phyloP scores from a whole-genome alignment of 2,329 filamentous ascomycete genomes.

The Ophiocordyceps australis region DNA sequence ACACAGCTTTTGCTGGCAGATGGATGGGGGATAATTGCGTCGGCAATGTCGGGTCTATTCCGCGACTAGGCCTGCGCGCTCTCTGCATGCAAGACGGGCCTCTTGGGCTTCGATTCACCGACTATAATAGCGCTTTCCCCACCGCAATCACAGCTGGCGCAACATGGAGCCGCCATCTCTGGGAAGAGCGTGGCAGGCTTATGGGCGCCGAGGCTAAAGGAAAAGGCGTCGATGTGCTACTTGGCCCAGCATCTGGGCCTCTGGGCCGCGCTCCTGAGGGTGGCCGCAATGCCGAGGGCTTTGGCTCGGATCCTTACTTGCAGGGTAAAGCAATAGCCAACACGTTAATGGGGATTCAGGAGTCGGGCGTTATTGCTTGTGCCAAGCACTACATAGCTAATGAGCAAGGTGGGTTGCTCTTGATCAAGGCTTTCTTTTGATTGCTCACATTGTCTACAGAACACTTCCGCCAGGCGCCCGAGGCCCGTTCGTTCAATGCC shows the following conservation, averaged over 20 bases:
- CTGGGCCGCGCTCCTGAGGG: slow-evolving; percentile 25
- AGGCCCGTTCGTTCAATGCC: slow-evolving; percentile 33
- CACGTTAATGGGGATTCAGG: slow-evolving; percentile 65
- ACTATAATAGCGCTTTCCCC: slow-evolving; percentile 69
- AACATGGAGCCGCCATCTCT: slow-evolving; percentile 61
- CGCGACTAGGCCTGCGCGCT: slow-evolving; percentile 48
- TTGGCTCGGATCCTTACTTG: slow-evolving; percentile 55
- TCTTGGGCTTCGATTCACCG: slow-evolving; percentile 57
- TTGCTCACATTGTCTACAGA: slow-evolving; percentile 20
- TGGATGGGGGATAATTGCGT: slow-evolving; percentile 50
- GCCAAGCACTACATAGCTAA: slow-evolving; percentile 62
- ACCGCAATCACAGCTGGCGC: slow-evolving; percentile 64
- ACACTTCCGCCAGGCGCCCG: slow-evolving; percentile 48
- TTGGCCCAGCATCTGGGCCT: slow-evolving; percentile 31
- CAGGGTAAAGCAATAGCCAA: slow-evolving; percentile 55
- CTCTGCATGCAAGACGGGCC: slow-evolving; percentile 83
- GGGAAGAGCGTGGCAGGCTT: slow-evolving; percentile 29
- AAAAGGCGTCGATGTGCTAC: slow-evolving; percentile 61
- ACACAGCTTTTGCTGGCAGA: no score
- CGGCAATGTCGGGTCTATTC: slow-evolving; percentile 54
- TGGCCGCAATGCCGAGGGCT: slow-evolving; percentile 47
- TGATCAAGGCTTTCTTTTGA: not conserved
- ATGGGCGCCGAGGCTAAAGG: slow-evolving; percentile 45
- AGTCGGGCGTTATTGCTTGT: slow-evolving; percentile 65
- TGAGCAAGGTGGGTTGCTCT: slow-evolving; percentile 36